Conservation (phyloP, 805 yeast genomes). For the Saccharomycopsis olivae region DNA sequence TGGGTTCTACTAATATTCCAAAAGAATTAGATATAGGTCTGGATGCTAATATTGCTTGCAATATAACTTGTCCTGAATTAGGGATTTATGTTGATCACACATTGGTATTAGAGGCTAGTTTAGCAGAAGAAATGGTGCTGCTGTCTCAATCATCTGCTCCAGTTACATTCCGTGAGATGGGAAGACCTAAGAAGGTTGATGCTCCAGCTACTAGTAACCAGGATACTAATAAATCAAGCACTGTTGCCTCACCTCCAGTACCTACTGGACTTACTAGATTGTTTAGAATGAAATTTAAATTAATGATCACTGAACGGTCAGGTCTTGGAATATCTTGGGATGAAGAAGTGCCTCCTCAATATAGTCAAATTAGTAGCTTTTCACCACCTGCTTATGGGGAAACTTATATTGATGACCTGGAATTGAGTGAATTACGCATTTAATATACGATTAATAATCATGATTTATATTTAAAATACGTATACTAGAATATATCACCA, state of each 20-base stretch:
- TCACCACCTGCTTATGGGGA: conserved; percentile 84
- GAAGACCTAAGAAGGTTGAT: neutral
- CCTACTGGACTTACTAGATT: conserved; percentile 96
- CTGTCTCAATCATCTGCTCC: neutral
- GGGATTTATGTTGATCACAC: conserved; percentile 74
- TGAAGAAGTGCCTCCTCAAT: conserved; percentile 97
- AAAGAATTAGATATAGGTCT: conserved; percentile 14
- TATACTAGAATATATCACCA: neutral
- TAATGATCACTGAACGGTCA: conserved; percentile 77
- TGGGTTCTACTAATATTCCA: conserved; percentile 23
- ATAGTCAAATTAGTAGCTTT: conserved; percentile 70
- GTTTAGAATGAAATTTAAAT: conserved; percentile 83
- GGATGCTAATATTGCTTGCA: conserved; percentile 56
- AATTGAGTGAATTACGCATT: neutral
- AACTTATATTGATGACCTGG: neutral
- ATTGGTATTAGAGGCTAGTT: conserved; percentile 77
- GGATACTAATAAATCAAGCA: neutral
- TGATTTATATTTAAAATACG: too few species aligned
- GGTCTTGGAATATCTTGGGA: conserved; percentile 98
- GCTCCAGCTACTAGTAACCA: neutral
- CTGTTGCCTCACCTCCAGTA: conserved; percentile 22
- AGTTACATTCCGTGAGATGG: neutral
- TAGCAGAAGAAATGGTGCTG: conserved; percentile 78
- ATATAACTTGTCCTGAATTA: conserved; percentile 67
- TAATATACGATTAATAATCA: too few species aligned